Base-by-base conservation (phyloP, 2,329 filamentous ascomycete species). In the Chrysosporium keratinophilum region DNA sequence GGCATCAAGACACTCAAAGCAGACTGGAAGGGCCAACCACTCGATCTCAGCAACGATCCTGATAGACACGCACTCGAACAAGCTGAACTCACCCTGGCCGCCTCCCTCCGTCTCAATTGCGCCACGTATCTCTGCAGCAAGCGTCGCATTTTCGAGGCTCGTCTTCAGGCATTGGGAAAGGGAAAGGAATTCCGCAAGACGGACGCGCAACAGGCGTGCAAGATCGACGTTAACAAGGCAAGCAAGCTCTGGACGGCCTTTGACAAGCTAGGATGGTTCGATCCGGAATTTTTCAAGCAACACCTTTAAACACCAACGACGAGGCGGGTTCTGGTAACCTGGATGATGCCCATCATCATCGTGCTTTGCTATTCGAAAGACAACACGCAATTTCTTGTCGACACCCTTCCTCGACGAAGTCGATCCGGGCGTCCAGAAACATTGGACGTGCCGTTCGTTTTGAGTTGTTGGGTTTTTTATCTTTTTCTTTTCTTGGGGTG, bases 211-310 rank as follows among this genome's bases (percentile, higher is more conserved):
- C 87, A 95, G 68, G 88, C 88, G n/a, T 95, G 88, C 78, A 94
- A 94, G 75, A 95, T 96, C 59, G 91, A 97, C 64, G 91, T 97
- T 67, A 96, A 96, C 76, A 97, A 96, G 75, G 88, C 90, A 2
- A 94, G 88, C 60, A 91, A 91, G 69, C 76, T 97, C 45, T 95
- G 88, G 87, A 83, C 83, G 37, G 88, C 88, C 5, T 97, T 88
- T 65, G 87, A 95, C 48, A 84, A 83, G 62, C 87, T 93, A 37
- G 86, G 85, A 61, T 95, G 89, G 88, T 82, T 95, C 58, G 76
- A 85, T 41, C 69, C 69, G 9, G 68, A 74, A 43, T 71, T 72
- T 64, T 78, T 80, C 57, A 6, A 43, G 19, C 39, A 50, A 20
- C 14, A 43, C 37, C 46, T 49, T 11, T 23, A 28, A 47, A 19